These are phyloP conservation scores for Backusella liffmaniae DNA, from an alignment of 192 early-diverging fungal species.

Conservation along the genomic window DNA sequence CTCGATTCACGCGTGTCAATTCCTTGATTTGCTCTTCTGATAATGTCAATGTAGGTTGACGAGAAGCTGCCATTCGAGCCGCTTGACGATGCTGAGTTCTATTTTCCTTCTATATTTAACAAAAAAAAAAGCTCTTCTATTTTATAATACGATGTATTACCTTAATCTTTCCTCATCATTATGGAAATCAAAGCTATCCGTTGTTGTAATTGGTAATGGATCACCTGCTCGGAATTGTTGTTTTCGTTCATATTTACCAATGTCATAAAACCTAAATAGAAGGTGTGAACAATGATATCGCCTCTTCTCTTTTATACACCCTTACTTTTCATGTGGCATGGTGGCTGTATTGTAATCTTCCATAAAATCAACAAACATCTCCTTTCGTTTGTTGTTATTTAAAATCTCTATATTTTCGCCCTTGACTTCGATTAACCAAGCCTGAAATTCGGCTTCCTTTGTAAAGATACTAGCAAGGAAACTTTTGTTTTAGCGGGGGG, in stretches of 20 bases:
- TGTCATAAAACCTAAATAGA: conserved; percentile 40
- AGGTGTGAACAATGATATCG: too few relatives aligned
- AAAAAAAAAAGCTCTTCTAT: too few relatives aligned
- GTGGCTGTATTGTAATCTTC: conserved; percentile 65
- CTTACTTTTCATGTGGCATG: conserved; percentile 57
- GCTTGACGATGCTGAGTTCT: conserved; percentile 30
- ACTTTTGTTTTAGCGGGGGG: too few relatives aligned
- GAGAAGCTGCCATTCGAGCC: conserved; percentile 16
- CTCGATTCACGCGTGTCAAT: conserved; percentile 39
- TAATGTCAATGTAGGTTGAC: conserved; percentile 17
- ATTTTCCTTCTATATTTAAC: background rate
- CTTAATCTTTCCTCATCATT: conserved; percentile 53
- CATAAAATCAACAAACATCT: conserved; percentile 56
- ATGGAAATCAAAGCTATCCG: conserved; percentile 36
- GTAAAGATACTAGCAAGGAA: conserved; percentile 30
- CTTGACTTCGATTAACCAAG: conserved; percentile 57
- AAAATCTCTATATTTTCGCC: conserved; percentile 45
- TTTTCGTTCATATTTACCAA: conserved; percentile 48
- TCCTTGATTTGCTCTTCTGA: conserved; percentile 49
- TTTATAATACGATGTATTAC: conserved; percentile 5
- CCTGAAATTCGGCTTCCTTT: conserved; percentile 50
- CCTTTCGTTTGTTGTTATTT: conserved; percentile 48
- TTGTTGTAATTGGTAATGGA: conserved; percentile 11
- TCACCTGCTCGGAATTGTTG: conserved; percentile 50
- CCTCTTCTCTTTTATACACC: too few relatives aligned